Evolutionary conservation across 768 basidiomycete genomes (phyloP).

Genomic region (Lenzites betulinus): DNA sequence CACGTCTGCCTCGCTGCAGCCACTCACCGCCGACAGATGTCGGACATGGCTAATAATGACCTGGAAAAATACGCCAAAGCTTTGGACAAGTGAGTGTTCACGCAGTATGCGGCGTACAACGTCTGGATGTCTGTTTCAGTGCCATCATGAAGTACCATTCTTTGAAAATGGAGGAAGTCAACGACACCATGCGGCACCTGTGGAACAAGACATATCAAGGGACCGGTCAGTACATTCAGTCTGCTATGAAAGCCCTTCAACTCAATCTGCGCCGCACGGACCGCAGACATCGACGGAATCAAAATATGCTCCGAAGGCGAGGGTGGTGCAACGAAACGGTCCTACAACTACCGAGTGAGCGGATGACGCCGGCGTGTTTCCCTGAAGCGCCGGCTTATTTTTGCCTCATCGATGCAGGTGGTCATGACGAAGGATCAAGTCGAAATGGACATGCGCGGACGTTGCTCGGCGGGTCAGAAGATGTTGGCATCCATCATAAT

Average conservation of each 20-base stretch:
- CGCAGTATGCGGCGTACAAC: not conserved
- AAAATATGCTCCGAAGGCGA: constrained; percentile 93
- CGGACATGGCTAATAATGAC: constrained; percentile 97
- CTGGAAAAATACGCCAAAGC: constrained; percentile 98
- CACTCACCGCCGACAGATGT: constrained; percentile 58
- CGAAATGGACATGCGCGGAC: constrained; percentile 99
- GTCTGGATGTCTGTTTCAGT: constrained; percentile 44
- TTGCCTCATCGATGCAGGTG: constrained; percentile 52
- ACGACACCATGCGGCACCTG: constrained; percentile 93
- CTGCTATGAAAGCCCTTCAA: not conserved
- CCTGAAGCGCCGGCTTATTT: constrained; percentile 11
- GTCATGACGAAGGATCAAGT: constrained; percentile 99
- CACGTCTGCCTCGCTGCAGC: not conserved
- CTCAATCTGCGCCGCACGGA: constrained; percentile 2
- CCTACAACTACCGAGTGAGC: constrained; percentile 94
- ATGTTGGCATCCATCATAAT: constrained; percentile 99
- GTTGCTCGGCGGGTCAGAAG: constrained; percentile 98
- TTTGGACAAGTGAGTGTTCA: constrained; percentile 77
- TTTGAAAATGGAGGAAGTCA: constrained; percentile 99
- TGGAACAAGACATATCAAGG: constrained; percentile 99
- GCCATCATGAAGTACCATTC: constrained; percentile 99
- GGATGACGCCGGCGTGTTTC: not conserved
- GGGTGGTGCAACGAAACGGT: constrained; percentile 84
- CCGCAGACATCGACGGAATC: constrained; percentile 93
- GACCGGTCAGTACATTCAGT: constrained; percentile 61